Conservation (phyloP, 176 grass and related monocot species). For the Phoenix dactylifera region DNA sequence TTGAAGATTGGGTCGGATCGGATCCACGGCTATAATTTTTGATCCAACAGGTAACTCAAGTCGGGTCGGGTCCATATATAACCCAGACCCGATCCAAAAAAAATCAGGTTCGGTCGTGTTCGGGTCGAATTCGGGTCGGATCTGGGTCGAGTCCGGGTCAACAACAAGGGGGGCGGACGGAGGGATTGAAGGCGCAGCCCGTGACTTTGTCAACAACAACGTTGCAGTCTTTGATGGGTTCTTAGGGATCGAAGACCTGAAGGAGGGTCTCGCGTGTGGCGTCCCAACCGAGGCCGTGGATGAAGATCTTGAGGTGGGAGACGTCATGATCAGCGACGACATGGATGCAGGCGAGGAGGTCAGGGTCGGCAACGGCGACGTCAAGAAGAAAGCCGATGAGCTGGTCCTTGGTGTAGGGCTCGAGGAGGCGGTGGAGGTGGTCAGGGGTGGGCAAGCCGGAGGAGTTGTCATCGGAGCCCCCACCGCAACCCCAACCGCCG, state of each 20-base stretch:
- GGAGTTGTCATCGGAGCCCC: neutral
- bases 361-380: conserved; percentile 18
- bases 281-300: conserved; percentile 45
- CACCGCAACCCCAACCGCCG: no score
- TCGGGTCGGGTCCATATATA: no score
- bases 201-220: conserved; percentile 30
- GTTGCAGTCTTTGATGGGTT: conserved; percentile 33
- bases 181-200: conserved; percentile 4
- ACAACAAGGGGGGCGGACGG: no score
- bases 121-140: no score
- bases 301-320: conserved; percentile 50
- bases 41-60: no score
- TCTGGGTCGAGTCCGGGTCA: no score
- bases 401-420: conserved; percentile 46
- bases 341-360: conserved; percentile 28
- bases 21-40: no score
- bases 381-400: conserved; percentile 41
- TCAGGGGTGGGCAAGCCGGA: conserved; percentile 2
- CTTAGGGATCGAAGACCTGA: conserved; percentile 25
- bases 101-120: no score
- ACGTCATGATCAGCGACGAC: conserved; percentile 30
- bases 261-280: conserved; percentile 22
- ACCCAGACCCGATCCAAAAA: no score
- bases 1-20: no score
- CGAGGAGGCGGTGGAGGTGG: conserved; percentile 26